Evolutionary conservation across 352 stramenopile genomes (phyloP), one percentile per base, ranked within the genome.

Genomic region (Phytopythium boreale): DNA sequence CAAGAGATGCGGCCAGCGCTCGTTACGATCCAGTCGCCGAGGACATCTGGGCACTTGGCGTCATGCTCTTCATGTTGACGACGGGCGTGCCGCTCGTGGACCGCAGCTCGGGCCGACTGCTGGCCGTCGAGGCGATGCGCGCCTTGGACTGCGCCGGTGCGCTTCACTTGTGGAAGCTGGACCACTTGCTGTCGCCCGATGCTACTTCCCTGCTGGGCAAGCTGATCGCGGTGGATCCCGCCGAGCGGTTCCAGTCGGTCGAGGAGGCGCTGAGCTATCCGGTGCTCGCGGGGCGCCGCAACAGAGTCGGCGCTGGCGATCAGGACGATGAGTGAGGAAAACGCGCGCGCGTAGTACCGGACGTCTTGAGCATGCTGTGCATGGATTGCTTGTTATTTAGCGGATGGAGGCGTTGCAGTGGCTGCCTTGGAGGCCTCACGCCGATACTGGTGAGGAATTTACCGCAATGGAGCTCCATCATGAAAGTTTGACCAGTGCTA

Each of bases 1-100:
- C 24, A 22, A 12, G 2, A 14, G 4, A n/a, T 27, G 39, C 36
- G 3, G 11, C 20, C 1, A n/a, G 19, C 4, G 41, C 11, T n/a
- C 43, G 55, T 19, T 67, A 56, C 57, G 61, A 59, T 19, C 49
- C 55, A 22, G 41, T 50, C 29, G 41, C 22, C 4, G 24, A 44
- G 2, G 71, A 82, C 20, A 63, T 80, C 46, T 82, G 72, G 72
- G 75, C 72, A 10, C 58, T 80, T 6, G 71, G 75, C 27, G 65
- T 80, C 36, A 41, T 83, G 50, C 58, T 83, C 2, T 83, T 79
- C 63, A 66, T 76, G 26, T 26, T 82, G 63, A 59, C 76, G 12
- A 76, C 75, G 1, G 75, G 71, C 14, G 69, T 63, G 22, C 66
- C 69, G 15, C 64, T 77, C 5, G 46, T 76, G 11, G 44, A 63